These are phyloP conservation scores for Silene uniflora DNA, from an alignment of 148 eudicot genomes.

Conservation along the genomic window DNA sequence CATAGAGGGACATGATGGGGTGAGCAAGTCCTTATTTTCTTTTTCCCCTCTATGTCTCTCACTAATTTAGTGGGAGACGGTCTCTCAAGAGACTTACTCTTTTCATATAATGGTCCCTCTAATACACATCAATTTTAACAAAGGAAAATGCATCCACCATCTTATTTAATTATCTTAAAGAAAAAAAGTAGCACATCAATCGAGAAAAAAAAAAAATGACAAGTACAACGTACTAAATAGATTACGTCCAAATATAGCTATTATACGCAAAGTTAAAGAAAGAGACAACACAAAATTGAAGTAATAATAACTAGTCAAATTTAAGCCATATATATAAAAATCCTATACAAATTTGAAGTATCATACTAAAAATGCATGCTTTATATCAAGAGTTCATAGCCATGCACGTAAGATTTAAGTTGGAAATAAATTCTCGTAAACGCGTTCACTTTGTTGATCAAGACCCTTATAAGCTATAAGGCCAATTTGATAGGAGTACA, in stretches of 20 bases:
- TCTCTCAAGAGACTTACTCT: too few species aligned
- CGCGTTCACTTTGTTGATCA: constrained; percentile 11
- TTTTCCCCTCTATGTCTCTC: too few species aligned
- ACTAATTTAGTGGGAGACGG: too few species aligned
- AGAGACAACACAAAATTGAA: constrained; percentile 11
- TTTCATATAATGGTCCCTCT: constrained; percentile 5
- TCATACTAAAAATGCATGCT: neutral
- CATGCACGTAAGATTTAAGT: constrained; percentile 15
- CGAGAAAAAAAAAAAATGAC: neutral
- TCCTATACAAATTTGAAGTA: constrained; percentile 2
- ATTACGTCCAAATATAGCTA: neutral
- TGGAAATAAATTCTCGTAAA: neutral
- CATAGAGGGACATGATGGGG: too few species aligned
- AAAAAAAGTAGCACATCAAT: neutral
- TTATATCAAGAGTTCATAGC: constrained; percentile 11
- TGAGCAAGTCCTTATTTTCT: too few species aligned
- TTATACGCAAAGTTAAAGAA: constrained; percentile 20
- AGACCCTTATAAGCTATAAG: constrained; percentile 6
- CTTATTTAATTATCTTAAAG: too few species aligned
- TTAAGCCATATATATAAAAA: neutral
- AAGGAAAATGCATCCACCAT: too few species aligned
- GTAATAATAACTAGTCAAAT: neutral
- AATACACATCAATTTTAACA: neutral
- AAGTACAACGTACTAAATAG: neutral
- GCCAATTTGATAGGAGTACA: neutral